Evolutionary conservation across 1,139 yeast species (phyloP), one percentile per base, ranked within the genome.

Genomic region (Blastobotrys proliferans): DNA sequence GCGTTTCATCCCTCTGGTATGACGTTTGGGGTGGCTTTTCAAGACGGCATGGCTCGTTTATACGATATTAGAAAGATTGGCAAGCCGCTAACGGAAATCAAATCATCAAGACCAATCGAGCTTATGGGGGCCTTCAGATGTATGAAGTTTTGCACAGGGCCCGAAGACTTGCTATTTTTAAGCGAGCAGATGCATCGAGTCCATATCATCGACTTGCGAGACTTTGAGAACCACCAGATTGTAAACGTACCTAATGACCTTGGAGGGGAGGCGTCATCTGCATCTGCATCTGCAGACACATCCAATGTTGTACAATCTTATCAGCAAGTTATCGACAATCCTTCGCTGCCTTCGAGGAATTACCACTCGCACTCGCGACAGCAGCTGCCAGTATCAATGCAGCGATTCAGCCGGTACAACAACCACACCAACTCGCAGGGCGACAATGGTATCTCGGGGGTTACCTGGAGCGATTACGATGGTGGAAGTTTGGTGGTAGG

Each of bases 131-230:
- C 83, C 3, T 78, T 79, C 58, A 62, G 92, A 43, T 76, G 79
- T 47, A 72, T 90, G 58, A 78, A 76, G 57, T 86, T 85, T 56
- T 74, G 90, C 11, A 72, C 77, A 38, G 83, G 84, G 11, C 70
- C 82, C 20, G 88, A 82, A 55, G 95, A 88, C 61, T 63, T 87
- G 48, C 68, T 88, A 52, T 77, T 84, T 43, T 70, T 88, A 1
- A 76, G 85, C 43, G 97, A 88, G 60, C 95, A 88, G 56, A 84
- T 80, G 47, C 94, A 94, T 0, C 69, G 95, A 44, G 85, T 88
- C 2, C 97, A 88, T 64, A 69, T 87, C 41, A 69, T 88, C 20
- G 96, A 88, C 61, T 72, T 87, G 35, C 73, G 95, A 47, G 77
- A 81, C 55, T 74, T 79, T 54, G 69, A 72, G 50, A 78, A 81